These are phyloP conservation scores for Fusarium brachygibbosum DNA, from an alignment of 2,329 filamentous ascomycete species.

Conservation along the genomic window DNA sequence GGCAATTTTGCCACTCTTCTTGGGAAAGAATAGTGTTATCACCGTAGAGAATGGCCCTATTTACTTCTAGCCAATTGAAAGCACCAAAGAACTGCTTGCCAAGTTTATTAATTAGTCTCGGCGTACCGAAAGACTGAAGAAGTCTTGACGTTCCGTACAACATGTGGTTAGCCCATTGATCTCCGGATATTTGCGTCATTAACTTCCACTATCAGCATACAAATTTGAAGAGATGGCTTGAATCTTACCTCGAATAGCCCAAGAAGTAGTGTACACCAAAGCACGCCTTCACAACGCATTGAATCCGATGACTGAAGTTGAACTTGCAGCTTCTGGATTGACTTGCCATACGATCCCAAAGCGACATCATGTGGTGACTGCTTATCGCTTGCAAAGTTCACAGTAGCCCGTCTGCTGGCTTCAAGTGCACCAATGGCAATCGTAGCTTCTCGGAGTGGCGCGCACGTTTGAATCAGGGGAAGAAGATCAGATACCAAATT, in stretches of 20 bases:
- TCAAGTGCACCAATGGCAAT: slow-evolving; percentile 49
- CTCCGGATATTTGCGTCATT: slow-evolving; percentile 45
- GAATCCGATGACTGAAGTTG: slow-evolving; percentile 9
- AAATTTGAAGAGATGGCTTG: rapidly evolving
- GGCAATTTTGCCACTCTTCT: slow-evolving; percentile 2
- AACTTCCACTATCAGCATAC: slow-evolving; percentile 34
- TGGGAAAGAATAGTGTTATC: slow-evolving; percentile 40
- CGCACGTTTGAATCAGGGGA: slow-evolving; percentile 33
- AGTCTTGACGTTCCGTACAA: slow-evolving; percentile 45
- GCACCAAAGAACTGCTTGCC: slow-evolving; percentile 35
- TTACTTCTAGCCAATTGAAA: slow-evolving; percentile 44
- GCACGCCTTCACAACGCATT: slow-evolving; percentile 14
- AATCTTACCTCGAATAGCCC: slow-evolving; percentile 47
- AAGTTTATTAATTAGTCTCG: background rate
- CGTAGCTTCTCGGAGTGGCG: slow-evolving; percentile 32
- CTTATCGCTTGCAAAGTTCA: background rate
- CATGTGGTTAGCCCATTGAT: slow-evolving; percentile 50
- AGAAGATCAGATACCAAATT: slow-evolving; percentile 22
- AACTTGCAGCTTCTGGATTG: slow-evolving; percentile 32
- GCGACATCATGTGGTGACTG: slow-evolving; percentile 15
- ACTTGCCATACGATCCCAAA: slow-evolving; percentile 38
- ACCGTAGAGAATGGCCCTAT: slow-evolving; percentile 45
- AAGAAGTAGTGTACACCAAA: slow-evolving; percentile 49
- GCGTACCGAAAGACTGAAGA: slow-evolving; percentile 22
- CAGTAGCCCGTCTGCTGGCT: slow-evolving; percentile 33